Percentiles rank a stretch among this genome's conserved stretches.
These are phyloP conservation scores for Anisodus tanguticus DNA, from an alignment of 257 asterid species.

Conservation along the genomic window DNA sequence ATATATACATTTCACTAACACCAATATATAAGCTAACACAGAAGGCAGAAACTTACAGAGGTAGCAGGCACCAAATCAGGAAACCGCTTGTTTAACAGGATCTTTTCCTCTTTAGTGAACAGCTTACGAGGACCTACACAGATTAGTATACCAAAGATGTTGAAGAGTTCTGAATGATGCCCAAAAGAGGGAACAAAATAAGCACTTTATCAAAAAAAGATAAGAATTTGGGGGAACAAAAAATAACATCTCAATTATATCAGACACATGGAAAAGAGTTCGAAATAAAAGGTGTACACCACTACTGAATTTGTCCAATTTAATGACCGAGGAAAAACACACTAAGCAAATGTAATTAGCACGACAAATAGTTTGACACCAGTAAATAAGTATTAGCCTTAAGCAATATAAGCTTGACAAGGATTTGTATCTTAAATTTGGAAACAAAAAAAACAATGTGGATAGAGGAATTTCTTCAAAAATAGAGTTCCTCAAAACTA, in stretches of 20 bases:
- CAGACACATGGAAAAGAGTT: background rate
- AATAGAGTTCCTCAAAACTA: background rate
- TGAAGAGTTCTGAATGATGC: slow-evolving; percentile 28
- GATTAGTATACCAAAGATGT: slow-evolving; percentile 30
- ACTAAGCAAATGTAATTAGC: background rate
- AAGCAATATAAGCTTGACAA: background rate
- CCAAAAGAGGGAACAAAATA: background rate
- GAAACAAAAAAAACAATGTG: background rate
- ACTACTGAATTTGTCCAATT: slow-evolving; percentile 21
- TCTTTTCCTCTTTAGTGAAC: slow-evolving; percentile 77
- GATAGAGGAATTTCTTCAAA: slow-evolving; percentile 5
- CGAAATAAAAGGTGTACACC: background rate
- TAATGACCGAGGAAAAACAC: background rate
- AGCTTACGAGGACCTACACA: slow-evolving; percentile 66
- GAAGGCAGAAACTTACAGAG: slow-evolving; percentile 63
- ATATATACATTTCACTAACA: background rate
- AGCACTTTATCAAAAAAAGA: background rate
- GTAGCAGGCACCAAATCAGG: slow-evolving; percentile 75
- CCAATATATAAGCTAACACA: background rate
- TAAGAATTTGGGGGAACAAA: background rate
- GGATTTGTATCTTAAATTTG: slow-evolving; percentile 16
- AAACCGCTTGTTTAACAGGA: slow-evolving; percentile 62
- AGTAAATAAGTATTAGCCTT: slow-evolving; percentile 6
- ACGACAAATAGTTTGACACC: background rate
- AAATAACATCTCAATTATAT: slow-evolving; percentile 24